A percentile compares a stretch with the other conserved stretches of the same genome.
These are phyloP conservation scores for Vitis hybrid DNA, from an alignment of 177 flowering plant genomes.

Conservation along the genomic window DNA sequence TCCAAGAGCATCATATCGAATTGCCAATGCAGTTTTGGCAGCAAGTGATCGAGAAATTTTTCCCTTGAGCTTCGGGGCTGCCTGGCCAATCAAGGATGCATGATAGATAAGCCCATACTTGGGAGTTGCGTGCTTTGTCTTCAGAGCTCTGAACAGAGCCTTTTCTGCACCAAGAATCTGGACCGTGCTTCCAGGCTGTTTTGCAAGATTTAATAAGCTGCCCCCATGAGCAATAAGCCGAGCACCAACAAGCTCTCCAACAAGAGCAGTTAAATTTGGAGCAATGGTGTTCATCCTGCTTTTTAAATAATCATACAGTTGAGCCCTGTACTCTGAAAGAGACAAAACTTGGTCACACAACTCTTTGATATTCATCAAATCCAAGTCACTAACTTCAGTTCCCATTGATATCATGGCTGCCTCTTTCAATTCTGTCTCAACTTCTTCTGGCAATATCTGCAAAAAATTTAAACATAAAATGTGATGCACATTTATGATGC, in stretches of 20 bases:
- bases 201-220: conserved; percentile 63
- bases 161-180: conserved; percentile 79
- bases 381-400: conserved; percentile 65
- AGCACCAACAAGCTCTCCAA: conserved; percentile 61
- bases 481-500: neutral
- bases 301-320: conserved; percentile 58
- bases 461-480: neutral
- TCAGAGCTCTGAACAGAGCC: conserved; percentile 73
- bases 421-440: conserved; percentile 51
- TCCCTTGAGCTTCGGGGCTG: conserved; percentile 77
- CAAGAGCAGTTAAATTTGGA: conserved; percentile 21
- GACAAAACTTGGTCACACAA: conserved; percentile 62
- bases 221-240: conserved; percentile 75
- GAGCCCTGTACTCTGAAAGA: conserved; percentile 67
- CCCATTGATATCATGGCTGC: conserved; percentile 70
- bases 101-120: conserved; percentile 86
- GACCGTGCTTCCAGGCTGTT: conserved; percentile 68
- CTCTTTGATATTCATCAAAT: conserved; percentile 53
- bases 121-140: conserved; percentile 81
- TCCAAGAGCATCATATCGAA: conserved; percentile 61
- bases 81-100: conserved; percentile 87
- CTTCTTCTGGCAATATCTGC: conserved; percentile 42
- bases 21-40: conserved; percentile 77
- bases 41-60: conserved; percentile 82
- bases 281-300: conserved; percentile 58